A percentile compares a stretch with the other conserved stretches of the same genome.
Conservation (phyloP, 1,139 yeast genomes). For the Kodamaea arcana region DNA sequence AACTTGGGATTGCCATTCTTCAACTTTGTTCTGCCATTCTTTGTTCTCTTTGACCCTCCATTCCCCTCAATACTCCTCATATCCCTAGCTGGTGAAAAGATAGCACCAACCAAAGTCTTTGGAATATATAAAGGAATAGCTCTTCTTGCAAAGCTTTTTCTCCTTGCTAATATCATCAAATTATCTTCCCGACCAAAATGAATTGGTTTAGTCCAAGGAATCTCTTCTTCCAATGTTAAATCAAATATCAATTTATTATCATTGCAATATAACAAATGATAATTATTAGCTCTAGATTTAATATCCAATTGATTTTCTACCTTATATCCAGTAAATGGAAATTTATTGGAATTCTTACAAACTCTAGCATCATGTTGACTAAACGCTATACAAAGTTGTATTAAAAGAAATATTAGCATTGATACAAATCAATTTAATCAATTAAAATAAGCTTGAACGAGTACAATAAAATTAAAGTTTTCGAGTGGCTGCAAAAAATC, state of each 20-base stretch:
- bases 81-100: conserved; percentile 11
- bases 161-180: conserved; percentile 17
- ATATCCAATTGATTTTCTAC: conserved; percentile 25
- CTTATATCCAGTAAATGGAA: conserved; percentile 32
- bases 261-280: conserved; percentile 26
- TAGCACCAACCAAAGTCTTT: conserved; percentile 23
- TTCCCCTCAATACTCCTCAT: background rate
- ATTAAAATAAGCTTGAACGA: too few relatives aligned
- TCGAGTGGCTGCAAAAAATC: too few relatives aligned
- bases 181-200: background rate
- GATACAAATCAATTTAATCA: too few relatives aligned
- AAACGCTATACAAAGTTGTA: background rate
- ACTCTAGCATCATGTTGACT: conserved; percentile 3
- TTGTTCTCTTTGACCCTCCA: background rate
- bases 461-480: too few relatives aligned
- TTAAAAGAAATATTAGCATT: too few relatives aligned
- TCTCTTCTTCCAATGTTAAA: conserved; percentile 9
- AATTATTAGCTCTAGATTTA: conserved; percentile 13
- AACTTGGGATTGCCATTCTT: too few relatives aligned
- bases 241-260: conserved; percentile 29
- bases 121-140: conserved; percentile 25
- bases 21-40: too few relatives aligned
- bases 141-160: conserved; percentile 22
- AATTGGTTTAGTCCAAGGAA: conserved; percentile 11
- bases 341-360: conserved; percentile 6